Conservation (phyloP, 306 rosid genomes). For the Vigna trinervia region DNA sequence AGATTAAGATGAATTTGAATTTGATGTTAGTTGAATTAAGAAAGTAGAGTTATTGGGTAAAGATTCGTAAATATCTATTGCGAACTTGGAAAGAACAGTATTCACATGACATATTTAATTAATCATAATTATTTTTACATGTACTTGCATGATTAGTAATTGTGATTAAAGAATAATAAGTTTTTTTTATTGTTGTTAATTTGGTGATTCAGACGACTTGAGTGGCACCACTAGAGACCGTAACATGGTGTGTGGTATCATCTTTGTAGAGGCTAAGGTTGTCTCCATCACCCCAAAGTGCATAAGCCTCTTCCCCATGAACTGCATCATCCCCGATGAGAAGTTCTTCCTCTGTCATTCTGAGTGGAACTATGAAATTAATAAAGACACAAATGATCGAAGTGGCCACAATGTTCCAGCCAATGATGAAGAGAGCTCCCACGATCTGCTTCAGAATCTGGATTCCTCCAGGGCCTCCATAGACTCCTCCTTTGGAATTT, state of each 20-base stretch:
- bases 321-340: conserved; percentile 63
- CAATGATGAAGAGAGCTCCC: conserved; percentile 56
- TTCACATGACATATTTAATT: conserved; percentile 10
- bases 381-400: conserved; percentile 54
- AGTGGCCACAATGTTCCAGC: conserved; percentile 60
- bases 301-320: conserved; percentile 78
- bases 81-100: not conserved
- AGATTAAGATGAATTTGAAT: no score
- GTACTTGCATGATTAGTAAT: no score
- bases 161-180: not conserved
- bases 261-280: conserved; percentile 47
- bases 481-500: conserved; percentile 52
- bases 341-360: conserved; percentile 68
- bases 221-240: conserved; percentile 49
- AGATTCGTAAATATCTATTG: not conserved
- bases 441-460: conserved; percentile 62
- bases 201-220: conserved; percentile 43
- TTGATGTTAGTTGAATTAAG: no score
- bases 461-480: conserved; percentile 60
- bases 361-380: conserved; percentile 44
- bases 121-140: no score
- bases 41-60: no score
- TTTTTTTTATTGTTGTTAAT: no score
- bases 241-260: conserved; percentile 43
- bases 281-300: conserved; percentile 72